Percentiles rank a stretch among this genome's conserved stretches.
Conservation (phyloP, 2,329 filamentous ascomycete species). For the Falciphora oryzae region DNA sequence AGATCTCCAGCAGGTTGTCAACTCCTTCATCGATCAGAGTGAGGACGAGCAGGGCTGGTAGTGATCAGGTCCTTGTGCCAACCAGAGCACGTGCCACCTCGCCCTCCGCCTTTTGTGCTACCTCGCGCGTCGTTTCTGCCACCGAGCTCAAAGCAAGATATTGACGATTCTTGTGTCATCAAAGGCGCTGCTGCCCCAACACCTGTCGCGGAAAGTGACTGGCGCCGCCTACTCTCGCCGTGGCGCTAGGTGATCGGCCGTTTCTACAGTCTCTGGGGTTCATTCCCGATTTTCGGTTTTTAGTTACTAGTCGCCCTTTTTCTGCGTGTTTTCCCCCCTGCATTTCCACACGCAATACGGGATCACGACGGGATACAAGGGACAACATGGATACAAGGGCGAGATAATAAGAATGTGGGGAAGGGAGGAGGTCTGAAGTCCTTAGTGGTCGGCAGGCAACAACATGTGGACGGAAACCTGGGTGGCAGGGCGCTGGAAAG, state of each 20-base stretch:
- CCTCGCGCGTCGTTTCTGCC: neutral
- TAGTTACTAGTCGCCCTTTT: neutral
- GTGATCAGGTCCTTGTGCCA: neutral
- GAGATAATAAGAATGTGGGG: neutral
- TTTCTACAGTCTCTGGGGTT: neutral
- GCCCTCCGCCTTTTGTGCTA: neutral
- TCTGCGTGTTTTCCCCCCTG: neutral
- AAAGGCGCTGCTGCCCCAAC: neutral
- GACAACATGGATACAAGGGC: neutral
- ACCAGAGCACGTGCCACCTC: neutral
- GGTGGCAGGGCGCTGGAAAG: neutral
- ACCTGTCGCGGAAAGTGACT: neutral
- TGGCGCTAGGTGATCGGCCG: neutral
- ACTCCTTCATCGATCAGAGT: neutral
- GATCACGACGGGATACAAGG: neutral
- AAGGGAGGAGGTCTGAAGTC: neutral
- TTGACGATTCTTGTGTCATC: neutral
- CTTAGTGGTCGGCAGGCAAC: neutral
- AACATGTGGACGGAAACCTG: neutral
- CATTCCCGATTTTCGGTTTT: neutral
- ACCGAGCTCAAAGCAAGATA: neutral
- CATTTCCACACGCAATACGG: neutral
- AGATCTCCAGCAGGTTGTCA: conserved; percentile 2
- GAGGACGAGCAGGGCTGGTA: neutral
- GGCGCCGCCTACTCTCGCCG: neutral